phyloP scores from a whole-genome alignment of 2,329 filamentous ascomycete species.

The Ceratocystis alfenasii region DNA sequence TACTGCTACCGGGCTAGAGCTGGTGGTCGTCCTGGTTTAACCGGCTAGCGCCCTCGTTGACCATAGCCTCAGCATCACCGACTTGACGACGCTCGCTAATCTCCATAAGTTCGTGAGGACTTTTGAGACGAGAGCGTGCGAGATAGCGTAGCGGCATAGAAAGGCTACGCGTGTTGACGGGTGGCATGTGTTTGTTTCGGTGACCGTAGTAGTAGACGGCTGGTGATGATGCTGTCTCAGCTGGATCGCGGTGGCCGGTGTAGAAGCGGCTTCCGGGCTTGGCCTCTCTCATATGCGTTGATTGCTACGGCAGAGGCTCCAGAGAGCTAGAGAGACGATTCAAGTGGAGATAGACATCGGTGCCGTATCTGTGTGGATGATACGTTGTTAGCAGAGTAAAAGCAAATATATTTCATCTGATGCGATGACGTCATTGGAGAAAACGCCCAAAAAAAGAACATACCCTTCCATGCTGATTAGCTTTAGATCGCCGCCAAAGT shows the following conservation, averaged over 20 bases:
- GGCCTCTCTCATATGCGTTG: slow-evolving; percentile 71
- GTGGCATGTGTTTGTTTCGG: slow-evolving; percentile 23
- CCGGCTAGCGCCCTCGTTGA: slow-evolving; percentile 40
- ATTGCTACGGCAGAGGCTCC: slow-evolving; percentile 89
- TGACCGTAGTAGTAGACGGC: slow-evolving; percentile 27
- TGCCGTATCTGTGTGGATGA: slow-evolving; percentile 61
- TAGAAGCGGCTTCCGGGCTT: slow-evolving; percentile 20
- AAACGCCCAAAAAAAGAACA: slow-evolving; percentile 30
- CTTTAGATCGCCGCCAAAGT: slow-evolving; percentile 95
- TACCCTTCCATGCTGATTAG: slow-evolving; percentile 99
- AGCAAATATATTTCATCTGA: not conserved
- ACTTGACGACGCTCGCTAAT: slow-evolving; percentile 82
- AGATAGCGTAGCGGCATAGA: slow-evolving; percentile 45
- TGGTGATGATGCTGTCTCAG: slow-evolving; percentile 29
- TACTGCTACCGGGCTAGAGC: slow-evolving; percentile 26
- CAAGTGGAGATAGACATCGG: slow-evolving; percentile 94
- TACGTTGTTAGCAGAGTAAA: slow-evolving; percentile 3
- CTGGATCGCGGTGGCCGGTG: slow-evolving; percentile 29
- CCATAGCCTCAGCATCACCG: slow-evolving; percentile 69
- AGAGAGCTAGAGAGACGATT: slow-evolving; percentile 92
- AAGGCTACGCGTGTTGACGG: slow-evolving; percentile 44
- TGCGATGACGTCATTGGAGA: not conserved
- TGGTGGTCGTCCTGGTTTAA: slow-evolving; percentile 29
- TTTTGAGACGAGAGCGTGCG: slow-evolving; percentile 56
- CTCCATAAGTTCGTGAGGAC: slow-evolving; percentile 42